Base-by-base conservation (phyloP, 1,284 basidiomycete species). In the Neonothopanus nambi region DNA sequence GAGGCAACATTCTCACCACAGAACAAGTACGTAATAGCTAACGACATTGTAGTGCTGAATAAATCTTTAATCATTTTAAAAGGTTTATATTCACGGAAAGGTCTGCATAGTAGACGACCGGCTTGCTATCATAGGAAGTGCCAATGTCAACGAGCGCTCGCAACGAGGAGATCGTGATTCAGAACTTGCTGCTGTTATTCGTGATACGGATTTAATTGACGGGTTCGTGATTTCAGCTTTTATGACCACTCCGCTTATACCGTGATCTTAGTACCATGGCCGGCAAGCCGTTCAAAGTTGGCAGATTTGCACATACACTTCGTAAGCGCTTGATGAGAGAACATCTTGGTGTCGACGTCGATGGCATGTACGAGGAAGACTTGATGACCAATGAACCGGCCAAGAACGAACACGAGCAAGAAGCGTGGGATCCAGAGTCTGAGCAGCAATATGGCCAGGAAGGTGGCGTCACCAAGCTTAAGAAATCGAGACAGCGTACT, bases 101-200 rank as follows among this genome's bases (percentile, higher is more conserved):
- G 81, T 87, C 24, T 95, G 96, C 76, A 88, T 99, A 51, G 94
- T 98, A 9, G 97, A 99, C 67, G 96, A 99, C 66, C 87, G 95
- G 30, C 78, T 97, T 40, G 95, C 88, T n/a, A 93, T 99, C 60
- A 98, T 98, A 62, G 96, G 96, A n/a, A 97, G 95, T 54, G 96
- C 96, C 17, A 99, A 99, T 68, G 96, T 99, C 77, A 99, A 99
- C 67, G 96, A 99, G 70, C 85, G 96, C 30, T 96, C 93, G 28
- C 93, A 95, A 68, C 81, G 93, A 20, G 96, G 96, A 36, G 96
- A 99, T 69, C 87, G 97, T 40, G 96, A 99, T 70, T 98, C 95
- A 5, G 96, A 99, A 68, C 72, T 99, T 18, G 92, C 95, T 4
- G 87, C 91, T 38, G 85, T 99, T 43, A 89, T 99, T 50, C 81